phyloP scores from a whole-genome alignment of 2,329 filamentous ascomycete species.

The Ophiocordyceps camponoti-saundersi region DNA sequence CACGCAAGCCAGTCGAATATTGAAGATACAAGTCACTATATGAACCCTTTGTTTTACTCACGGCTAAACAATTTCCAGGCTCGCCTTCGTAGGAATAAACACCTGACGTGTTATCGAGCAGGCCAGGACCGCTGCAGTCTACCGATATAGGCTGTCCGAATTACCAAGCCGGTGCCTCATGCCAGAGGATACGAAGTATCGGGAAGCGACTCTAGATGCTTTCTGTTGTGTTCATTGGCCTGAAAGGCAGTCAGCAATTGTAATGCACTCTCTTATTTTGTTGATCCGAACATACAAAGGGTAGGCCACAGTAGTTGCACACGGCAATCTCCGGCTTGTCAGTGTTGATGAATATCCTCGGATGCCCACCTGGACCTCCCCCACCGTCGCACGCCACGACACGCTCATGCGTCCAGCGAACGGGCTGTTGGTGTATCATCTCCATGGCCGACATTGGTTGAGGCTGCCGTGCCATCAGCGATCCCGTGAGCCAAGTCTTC shows the following conservation, averaged over 20 bases:
- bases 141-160: not conserved
- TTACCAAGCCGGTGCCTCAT: constrained; percentile 14
- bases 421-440: constrained; percentile 88
- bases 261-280: not conserved
- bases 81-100: not conserved
- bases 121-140: not conserved
- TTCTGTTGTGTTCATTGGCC: constrained; percentile 81
- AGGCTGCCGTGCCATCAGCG: constrained; percentile 40
- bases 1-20: not conserved
- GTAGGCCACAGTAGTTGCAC: constrained; percentile 87
- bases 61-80: too few relatives aligned
- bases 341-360: constrained; percentile 89
- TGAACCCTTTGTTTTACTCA: not conserved
- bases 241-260: constrained; percentile 18
- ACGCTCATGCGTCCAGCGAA: constrained; percentile 73
- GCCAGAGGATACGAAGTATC: constrained; percentile 66
- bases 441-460: constrained; percentile 82
- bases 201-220: constrained; percentile 68
- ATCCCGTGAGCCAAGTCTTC: not conserved
- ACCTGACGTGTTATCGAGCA: not conserved
- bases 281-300: constrained; percentile 52
- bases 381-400: constrained; percentile 83
- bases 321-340: constrained; percentile 88
- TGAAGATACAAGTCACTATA: not conserved
- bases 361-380: constrained; percentile 78